phyloP scores from a whole-genome alignment of 805 yeast genomes.

The Pichia sporocuriosa region DNA sequence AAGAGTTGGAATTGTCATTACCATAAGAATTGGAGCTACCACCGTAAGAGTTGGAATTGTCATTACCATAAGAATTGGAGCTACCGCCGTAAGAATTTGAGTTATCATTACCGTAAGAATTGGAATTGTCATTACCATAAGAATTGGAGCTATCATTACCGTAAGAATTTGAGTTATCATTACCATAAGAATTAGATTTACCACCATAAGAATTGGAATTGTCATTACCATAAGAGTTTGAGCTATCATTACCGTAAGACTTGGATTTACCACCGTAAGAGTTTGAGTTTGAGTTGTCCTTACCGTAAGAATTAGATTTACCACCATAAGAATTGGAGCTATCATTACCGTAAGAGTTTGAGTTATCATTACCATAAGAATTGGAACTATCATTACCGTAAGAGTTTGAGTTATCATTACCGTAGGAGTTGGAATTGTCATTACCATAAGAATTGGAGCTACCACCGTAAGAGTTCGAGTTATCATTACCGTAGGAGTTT shows the following conservation, averaged over 20 bases:
- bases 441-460: conserved; percentile 10
- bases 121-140: conserved; percentile 19
- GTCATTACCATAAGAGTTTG: conserved; percentile 28
- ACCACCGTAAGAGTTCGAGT: conserved; percentile 27
- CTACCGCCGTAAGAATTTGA: conserved; percentile 27
- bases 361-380: conserved; percentile 19
- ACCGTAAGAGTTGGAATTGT: conserved; percentile 29
- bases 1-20: conserved; percentile 16
- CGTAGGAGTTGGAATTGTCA: conserved; percentile 28
- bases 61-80: conserved; percentile 8
- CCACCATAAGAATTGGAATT: conserved; percentile 13
- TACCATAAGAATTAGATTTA: conserved; percentile 27
- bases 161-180: conserved; percentile 20
- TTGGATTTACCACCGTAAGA: conserved; percentile 27
- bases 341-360: conserved; percentile 10
- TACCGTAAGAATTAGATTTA: conserved; percentile 10
- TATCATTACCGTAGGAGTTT: conserved; percentile 28
- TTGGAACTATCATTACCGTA: conserved; percentile 18
- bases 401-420: conserved; percentile 13
- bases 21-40: conserved; percentile 13
- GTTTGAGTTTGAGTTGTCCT: conserved; percentile 18
- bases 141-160: conserved; percentile 25
- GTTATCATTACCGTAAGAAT: conserved; percentile 28
- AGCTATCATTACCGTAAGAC: conserved; percentile 20
- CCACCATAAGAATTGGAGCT: conserved; percentile 28